A percentile compares a stretch with the other conserved stretches of the same genome.
Conservation (phyloP, 192 early-diverging fungal species). For the Rhizophagus sp. region DNA sequence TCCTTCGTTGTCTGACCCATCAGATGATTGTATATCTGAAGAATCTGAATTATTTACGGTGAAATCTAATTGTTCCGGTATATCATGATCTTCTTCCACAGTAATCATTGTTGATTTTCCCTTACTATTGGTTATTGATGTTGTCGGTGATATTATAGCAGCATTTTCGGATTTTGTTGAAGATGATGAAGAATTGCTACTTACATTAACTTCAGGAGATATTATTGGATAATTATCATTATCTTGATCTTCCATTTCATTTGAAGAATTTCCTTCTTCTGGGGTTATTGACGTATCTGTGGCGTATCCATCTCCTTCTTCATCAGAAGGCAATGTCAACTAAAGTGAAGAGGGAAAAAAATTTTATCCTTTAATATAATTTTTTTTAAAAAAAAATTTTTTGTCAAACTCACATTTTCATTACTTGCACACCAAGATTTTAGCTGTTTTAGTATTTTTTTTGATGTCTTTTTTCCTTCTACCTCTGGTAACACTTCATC, state of each 20-base stretch:
- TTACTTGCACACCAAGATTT: constrained; percentile 13
- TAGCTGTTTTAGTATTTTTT: constrained; percentile 31
- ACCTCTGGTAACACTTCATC: constrained; percentile 12
- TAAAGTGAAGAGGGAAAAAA: background rate
- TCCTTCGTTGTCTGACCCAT: no score
- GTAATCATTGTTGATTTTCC: background rate
- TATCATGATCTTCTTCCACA: background rate
- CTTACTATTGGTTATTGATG: background rate
- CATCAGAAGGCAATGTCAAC: background rate
- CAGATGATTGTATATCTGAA: constrained; percentile 1
- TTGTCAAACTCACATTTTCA: background rate
- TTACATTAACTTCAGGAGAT: background rate
- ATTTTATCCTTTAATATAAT: background rate
- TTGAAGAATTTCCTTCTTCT: constrained; percentile 20
- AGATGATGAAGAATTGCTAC: background rate
- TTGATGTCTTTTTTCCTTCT: constrained; percentile 30
- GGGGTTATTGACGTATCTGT: constrained; percentile 10
- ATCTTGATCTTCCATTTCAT: constrained; percentile 13
- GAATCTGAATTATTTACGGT: background rate
- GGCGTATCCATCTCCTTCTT: constrained; percentile 19
- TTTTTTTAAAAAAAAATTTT: background rate
- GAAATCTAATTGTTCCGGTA: constrained; percentile 10
- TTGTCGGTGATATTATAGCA: no score
- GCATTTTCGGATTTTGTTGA: constrained; percentile 16
- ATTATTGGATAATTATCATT: constrained; percentile 2